Evolutionary conservation across 768 basidiomycete genomes (phyloP).

Genomic region (Rubroboletus pulcherrimus): DNA sequence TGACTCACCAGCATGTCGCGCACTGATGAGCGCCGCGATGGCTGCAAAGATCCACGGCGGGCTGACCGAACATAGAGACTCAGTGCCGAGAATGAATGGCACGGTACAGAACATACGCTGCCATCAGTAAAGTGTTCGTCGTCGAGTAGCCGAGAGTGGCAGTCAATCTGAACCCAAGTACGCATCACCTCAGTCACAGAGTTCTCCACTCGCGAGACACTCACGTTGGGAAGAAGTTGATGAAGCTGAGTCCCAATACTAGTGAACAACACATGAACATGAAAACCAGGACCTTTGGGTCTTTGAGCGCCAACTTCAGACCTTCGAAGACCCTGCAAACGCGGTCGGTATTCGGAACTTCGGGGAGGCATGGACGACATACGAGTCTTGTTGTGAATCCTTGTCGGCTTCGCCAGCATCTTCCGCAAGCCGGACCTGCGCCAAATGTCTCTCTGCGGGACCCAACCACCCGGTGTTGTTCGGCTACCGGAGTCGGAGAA

Average conservation of each 20-base stretch:
- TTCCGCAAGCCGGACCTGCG: slow-evolving; percentile 62
- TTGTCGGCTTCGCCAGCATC: slow-evolving; percentile 66
- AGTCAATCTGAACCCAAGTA: slow-evolving; percentile 39
- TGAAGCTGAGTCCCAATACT: slow-evolving; percentile 55
- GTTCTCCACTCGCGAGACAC: slow-evolving; percentile 5
- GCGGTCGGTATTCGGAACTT: not conserved
- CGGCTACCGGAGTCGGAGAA: slow-evolving; percentile 36
- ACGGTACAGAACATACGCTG: slow-evolving; percentile 42
- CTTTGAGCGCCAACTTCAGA: slow-evolving; percentile 51
- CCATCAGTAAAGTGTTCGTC: slow-evolving; percentile 53
- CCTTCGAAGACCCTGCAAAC: slow-evolving; percentile 15
- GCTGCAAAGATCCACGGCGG: slow-evolving; percentile 60
- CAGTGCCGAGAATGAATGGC: not conserved
- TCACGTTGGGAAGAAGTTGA: slow-evolving; percentile 57
- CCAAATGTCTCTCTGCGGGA: slow-evolving; percentile 48
- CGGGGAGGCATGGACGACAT: slow-evolving; percentile 19
- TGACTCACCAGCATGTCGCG: slow-evolving; percentile 49
- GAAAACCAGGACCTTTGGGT: slow-evolving; percentile 52
- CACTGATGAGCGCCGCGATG: slow-evolving; percentile 48
- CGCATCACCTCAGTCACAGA: not conserved
- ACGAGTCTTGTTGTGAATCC: slow-evolving; percentile 58
- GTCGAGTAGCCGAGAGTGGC: slow-evolving; percentile 60
- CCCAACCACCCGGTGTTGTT: slow-evolving; percentile 60
- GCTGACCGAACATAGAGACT: slow-evolving; percentile 27
- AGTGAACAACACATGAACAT: slow-evolving; percentile 51